These are phyloP conservation scores for Chalciporus chontae DNA, from an alignment of 768 basidiomycete species.

Conservation along the genomic window DNA sequence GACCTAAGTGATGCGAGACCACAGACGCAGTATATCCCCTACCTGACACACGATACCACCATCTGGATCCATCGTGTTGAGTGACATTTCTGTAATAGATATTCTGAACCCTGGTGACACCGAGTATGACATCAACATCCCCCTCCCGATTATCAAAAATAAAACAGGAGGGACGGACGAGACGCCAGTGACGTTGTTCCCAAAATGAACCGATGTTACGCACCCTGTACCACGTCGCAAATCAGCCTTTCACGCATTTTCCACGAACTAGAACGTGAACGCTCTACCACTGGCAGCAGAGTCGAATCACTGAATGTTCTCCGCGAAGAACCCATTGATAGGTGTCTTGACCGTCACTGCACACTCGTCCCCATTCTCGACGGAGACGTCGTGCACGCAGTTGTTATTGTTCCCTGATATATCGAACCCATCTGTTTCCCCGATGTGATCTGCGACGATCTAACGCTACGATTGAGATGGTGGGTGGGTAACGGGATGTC, in stretches of 20 bases:
- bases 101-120: slow-evolving; percentile 4
- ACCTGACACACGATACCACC: slow-evolving; percentile 12
- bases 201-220: slow-evolving; percentile 17
- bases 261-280: background rate
- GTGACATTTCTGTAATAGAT: slow-evolving; percentile 11
- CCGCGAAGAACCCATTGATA: slow-evolving; percentile 16
- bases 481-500: background rate
- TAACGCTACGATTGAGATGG: background rate
- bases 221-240: slow-evolving; percentile 2
- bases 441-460: slow-evolving; percentile 14
- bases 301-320: slow-evolving; percentile 12
- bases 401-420: slow-evolving; percentile 29
- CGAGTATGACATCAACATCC: background rate
- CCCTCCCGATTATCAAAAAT: background rate
- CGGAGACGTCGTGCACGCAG: slow-evolving; percentile 32
- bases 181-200: background rate
- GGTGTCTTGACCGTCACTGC: slow-evolving; percentile 34
- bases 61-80: background rate
- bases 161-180: background rate
- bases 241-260: background rate
- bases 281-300: background rate
- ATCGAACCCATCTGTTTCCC: slow-evolving; percentile 9
- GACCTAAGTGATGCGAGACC: too few species aligned
- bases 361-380: slow-evolving; percentile 33
- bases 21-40: background rate